Evolutionary conservation across 2,329 filamentous ascomycete genomes (phyloP).

Genomic region (Xylaria sp.): DNA sequence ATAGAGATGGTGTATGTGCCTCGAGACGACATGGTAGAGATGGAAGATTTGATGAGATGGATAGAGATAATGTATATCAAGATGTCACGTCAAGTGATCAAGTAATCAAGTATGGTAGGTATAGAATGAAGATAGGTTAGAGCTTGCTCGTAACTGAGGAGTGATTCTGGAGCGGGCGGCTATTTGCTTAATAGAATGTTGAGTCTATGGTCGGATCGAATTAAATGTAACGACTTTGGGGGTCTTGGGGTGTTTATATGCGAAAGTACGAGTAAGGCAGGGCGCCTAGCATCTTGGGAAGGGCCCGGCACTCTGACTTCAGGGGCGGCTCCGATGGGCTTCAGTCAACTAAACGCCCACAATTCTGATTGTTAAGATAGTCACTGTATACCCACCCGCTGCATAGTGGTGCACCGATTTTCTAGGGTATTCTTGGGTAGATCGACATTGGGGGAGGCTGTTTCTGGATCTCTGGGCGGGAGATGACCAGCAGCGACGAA

Average conservation of each 20-base stretch:
- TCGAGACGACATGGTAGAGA: slow-evolving; percentile 45
- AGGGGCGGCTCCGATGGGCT: slow-evolving; percentile 31
- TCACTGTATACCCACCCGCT: slow-evolving; percentile 22
- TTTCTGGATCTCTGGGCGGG: slow-evolving; percentile 43
- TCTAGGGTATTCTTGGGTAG: slow-evolving; percentile 29
- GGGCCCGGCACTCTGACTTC: slow-evolving; percentile 42
- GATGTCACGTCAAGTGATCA: slow-evolving; percentile 1
- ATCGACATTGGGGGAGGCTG: slow-evolving; percentile 46
- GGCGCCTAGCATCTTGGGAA: neutral
- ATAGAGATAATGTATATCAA: neutral
- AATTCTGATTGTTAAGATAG: slow-evolving; percentile 20
- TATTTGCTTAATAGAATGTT: neutral
- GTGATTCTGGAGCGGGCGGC: neutral
- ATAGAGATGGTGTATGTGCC: slow-evolving; percentile 44
- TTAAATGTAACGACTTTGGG: neutral
- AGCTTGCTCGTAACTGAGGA: slow-evolving; percentile 6
- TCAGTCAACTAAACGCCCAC: slow-evolving; percentile 12
- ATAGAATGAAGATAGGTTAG: neutral
- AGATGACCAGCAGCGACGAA: slow-evolving; percentile 39
- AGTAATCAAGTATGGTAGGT: neutral
- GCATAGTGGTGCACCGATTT: slow-evolving; percentile 25
- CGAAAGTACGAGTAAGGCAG: slow-evolving; percentile 23
- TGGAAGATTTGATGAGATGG: neutral
- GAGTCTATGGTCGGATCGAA: neutral
- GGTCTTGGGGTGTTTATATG: slow-evolving; percentile 41